Evolutionary conservation across 306 rosid genomes (phyloP).

Genomic region (Prunus campanulata): DNA sequence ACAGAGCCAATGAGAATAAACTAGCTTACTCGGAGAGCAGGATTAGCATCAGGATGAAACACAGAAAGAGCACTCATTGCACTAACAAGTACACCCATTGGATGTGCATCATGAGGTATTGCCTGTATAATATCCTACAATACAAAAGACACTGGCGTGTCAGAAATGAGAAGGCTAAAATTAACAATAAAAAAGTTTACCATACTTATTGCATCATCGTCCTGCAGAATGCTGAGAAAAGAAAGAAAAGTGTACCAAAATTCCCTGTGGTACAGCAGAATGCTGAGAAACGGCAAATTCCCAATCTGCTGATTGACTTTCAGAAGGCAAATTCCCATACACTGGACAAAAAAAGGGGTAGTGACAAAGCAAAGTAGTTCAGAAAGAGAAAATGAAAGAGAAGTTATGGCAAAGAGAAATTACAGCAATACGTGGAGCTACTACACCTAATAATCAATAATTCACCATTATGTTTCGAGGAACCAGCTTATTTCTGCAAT

Average conservation of each 20-base stretch:
- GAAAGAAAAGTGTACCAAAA: conserved; percentile 51
- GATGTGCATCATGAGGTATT: conserved; percentile 98
- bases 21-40: conserved; percentile 72
- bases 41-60: conserved; percentile 89
- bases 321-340: conserved; percentile 89
- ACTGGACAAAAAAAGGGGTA: conserved; percentile 35
- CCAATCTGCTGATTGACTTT: conserved; percentile 69
- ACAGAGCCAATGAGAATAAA: conserved; percentile 1
- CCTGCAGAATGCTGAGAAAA: neutral
- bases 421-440: neutral
- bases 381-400: neutral
- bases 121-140: conserved; percentile 77
- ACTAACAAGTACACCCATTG: conserved; percentile 88
- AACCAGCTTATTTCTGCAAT: neutral
- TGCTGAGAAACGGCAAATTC: conserved; percentile 83
- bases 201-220: neutral
- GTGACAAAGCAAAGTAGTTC: neutral
- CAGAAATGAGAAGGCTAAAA: conserved; percentile 15
- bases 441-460: neutral
- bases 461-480: neutral
- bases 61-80: conserved; percentile 87
- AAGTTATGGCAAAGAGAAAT: neutral
- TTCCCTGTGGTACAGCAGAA: conserved; percentile 89
- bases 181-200: neutral
- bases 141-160: conserved; percentile 15